Evolutionary conservation across 2,329 filamentous ascomycete genomes (phyloP).

Genomic region (Diaporthe sp.): DNA sequence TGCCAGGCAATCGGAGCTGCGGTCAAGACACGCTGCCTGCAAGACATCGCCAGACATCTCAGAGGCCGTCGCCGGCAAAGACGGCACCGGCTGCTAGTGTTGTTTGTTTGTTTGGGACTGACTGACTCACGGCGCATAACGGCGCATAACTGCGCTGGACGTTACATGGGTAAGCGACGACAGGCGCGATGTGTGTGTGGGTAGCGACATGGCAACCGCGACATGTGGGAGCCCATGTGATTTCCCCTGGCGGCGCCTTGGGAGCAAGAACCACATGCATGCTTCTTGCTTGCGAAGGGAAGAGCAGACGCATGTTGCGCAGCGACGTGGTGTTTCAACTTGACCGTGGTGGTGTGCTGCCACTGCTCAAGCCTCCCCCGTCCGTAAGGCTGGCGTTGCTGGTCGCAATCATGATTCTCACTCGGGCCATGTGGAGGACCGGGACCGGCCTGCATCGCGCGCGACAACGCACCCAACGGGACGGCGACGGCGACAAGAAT

Average conservation of each 20-base stretch:
- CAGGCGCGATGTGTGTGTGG: not conserved
- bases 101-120: not conserved
- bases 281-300: conserved; percentile 22
- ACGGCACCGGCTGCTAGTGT: not conserved
- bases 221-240: conserved; percentile 6
- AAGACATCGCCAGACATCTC: not conserved
- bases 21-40: not conserved
- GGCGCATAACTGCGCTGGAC: conserved; percentile 7
- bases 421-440: not conserved
- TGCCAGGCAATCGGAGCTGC: not conserved
- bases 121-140: conserved; percentile 21
- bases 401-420: not conserved
- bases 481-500: not conserved
- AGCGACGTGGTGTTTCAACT: conserved; percentile 27
- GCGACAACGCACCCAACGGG: conserved; percentile 2
- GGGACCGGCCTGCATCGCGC: conserved; percentile 3
- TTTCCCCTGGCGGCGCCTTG: conserved; percentile 3
- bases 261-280: not conserved
- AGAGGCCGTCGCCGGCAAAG: not conserved
- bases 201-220: conserved; percentile 8
- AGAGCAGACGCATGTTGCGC: conserved; percentile 1
- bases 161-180: conserved; percentile 17
- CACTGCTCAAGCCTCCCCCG: conserved; percentile 13
- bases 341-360: conserved; percentile 15
- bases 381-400: conserved; percentile 25